Evolutionary conservation across 1,284 basidiomycete genomes (phyloP).

Genomic region (Inonotus obliquus): DNA sequence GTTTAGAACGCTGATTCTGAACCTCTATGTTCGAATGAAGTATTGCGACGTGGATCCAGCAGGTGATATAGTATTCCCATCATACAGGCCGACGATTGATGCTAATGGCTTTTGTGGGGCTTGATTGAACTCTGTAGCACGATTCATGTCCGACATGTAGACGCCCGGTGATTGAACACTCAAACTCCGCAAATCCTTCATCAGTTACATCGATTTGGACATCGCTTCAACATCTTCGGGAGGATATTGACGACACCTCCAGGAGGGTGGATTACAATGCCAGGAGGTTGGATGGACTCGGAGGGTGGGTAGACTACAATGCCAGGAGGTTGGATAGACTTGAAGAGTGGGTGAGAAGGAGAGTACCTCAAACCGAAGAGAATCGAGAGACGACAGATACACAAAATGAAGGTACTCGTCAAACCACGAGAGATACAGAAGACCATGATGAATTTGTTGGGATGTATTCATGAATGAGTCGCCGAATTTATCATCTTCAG

Average conservation of each 20-base stretch:
- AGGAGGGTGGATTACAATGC: background rate
- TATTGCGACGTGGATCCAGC: conserved; percentile 58
- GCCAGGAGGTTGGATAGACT: background rate
- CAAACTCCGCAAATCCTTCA: background rate
- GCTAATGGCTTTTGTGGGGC: background rate
- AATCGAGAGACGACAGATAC: background rate
- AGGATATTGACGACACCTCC: background rate
- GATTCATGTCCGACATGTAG: conserved; percentile 62
- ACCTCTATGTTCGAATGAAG: conserved; percentile 30
- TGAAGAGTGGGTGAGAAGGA: background rate
- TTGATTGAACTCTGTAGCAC: conserved; percentile 35
- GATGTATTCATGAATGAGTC: conserved; percentile 16
- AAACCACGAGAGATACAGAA: background rate
- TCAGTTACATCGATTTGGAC: background rate
- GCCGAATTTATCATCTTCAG: no score
- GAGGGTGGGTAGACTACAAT: background rate
- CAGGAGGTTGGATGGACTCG: background rate
- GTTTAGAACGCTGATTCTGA: conserved; percentile 11
- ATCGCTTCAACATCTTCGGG: background rate
- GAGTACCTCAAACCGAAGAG: background rate
- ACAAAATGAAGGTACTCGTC: background rate
- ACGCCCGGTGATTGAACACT: conserved; percentile 33
- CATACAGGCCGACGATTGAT: background rate
- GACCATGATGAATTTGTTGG: conserved; percentile 17
- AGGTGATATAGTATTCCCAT: conserved; percentile 37